A percentile compares a stretch with the other conserved stretches of the same genome.
Evolutionary conservation across 805 yeast genomes (phyloP).

Genomic region (Starmera pachycereana): DNA sequence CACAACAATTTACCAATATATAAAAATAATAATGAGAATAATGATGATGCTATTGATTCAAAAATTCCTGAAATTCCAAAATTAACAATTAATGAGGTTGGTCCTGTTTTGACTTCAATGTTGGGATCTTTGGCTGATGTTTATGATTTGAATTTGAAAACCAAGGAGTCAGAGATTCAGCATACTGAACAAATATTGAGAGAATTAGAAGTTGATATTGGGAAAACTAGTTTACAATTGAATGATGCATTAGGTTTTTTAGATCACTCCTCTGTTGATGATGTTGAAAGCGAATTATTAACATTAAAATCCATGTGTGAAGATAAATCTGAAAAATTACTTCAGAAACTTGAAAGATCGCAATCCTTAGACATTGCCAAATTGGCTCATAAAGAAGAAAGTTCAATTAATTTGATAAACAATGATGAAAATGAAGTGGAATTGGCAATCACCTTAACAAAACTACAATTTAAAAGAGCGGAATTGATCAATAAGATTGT

Average conservation of each 20-base stretch:
- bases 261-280: slow-evolving; percentile 6
- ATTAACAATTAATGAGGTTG: slow-evolving; percentile 16
- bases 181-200: slow-evolving; percentile 35
- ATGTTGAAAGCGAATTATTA: slow-evolving; percentile 7
- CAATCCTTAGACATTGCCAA: slow-evolving; percentile 55
- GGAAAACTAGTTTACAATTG: slow-evolving; percentile 22
- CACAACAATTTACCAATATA: no score
- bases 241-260: slow-evolving; percentile 12
- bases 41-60: slow-evolving; percentile 3
- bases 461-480: slow-evolving; percentile 42
- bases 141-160: slow-evolving; percentile 44
- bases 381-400: slow-evolving; percentile 46
- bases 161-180: slow-evolving; percentile 41
- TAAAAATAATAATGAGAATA: slow-evolving; percentile 1
- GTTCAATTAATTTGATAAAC: slow-evolving; percentile 10
- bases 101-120: slow-evolving; percentile 23
- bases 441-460: slow-evolving; percentile 33
- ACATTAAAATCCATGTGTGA: slow-evolving; percentile 12
- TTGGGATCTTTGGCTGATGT: slow-evolving; percentile 36
- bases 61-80: slow-evolving; percentile 8
- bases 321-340: slow-evolving; percentile 24
- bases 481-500: slow-evolving; percentile 38
- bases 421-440: slow-evolving; percentile 11
- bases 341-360: slow-evolving; percentile 44
- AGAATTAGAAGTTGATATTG: slow-evolving; percentile 30